Evolutionary conservation across 345 rosid genomes (phyloP).

Genomic region (Pseudoturritis turrita): DNA sequence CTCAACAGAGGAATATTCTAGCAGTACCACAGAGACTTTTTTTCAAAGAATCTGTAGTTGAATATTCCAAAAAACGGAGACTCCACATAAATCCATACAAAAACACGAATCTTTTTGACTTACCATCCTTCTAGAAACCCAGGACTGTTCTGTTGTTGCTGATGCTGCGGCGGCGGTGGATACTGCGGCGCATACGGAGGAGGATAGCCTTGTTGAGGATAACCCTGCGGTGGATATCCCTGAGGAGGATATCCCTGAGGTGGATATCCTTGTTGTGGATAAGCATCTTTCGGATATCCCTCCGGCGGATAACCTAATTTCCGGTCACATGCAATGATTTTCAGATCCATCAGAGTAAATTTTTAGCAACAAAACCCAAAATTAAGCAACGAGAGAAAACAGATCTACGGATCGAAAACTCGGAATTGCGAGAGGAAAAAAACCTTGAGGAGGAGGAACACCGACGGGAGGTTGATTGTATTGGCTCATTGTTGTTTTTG

Average conservation of each 20-base stretch:
- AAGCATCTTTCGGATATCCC: slow-evolving; percentile 66
- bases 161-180: slow-evolving; percentile 61
- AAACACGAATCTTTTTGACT: background rate
- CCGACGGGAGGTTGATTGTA: slow-evolving; percentile 92
- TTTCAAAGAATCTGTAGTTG: background rate
- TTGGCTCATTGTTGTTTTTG: slow-evolving; percentile 50
- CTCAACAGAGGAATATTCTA: background rate
- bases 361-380: background rate
- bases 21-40: background rate
- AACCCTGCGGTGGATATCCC: slow-evolving; percentile 41
- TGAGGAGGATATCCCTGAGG: slow-evolving; percentile 65
- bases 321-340: background rate
- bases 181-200: slow-evolving; percentile 79
- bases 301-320: slow-evolving; percentile 80
- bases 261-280: slow-evolving; percentile 48
- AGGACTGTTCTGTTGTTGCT: slow-evolving; percentile 24
- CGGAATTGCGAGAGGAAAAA: background rate
- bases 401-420: slow-evolving; percentile 5
- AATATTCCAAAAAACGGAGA: background rate
- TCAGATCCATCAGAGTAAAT: slow-evolving; percentile 19
- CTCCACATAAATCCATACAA: background rate
- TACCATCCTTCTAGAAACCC: slow-evolving; percentile 85
- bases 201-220: slow-evolving; percentile 56
- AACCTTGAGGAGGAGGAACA: slow-evolving; percentile 94
- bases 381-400: background rate